These are phyloP conservation scores for Luzula sylvatica DNA, from an alignment of 176 grass and related monocot genomes.

Conservation along the genomic window DNA sequence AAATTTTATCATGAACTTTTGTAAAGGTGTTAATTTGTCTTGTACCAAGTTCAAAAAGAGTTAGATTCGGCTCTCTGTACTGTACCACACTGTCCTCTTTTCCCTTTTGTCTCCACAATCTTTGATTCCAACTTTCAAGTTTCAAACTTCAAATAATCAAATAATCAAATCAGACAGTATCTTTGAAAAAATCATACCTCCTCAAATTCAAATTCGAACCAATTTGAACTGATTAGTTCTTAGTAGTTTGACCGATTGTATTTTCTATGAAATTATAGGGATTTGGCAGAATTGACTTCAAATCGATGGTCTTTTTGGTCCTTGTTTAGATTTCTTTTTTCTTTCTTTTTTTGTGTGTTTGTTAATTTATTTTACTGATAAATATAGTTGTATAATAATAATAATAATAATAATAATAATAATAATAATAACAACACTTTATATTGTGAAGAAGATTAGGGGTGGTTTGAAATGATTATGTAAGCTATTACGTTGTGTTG, in stretches of 20 bases:
- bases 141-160: neutral
- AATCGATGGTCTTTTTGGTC: slow-evolving; percentile 47
- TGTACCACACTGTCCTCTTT: neutral
- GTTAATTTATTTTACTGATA: slow-evolving; percentile 29
- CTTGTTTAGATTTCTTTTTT: slow-evolving; percentile 32
- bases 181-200: neutral
- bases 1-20: neutral
- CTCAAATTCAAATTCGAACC: neutral
- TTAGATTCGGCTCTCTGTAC: slow-evolving; percentile 2
- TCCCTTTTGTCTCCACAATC: neutral
- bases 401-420: too few species aligned
- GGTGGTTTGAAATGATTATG: too few species aligned
- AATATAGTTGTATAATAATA: too few species aligned
- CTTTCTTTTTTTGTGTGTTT: slow-evolving; percentile 13
- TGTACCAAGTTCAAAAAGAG: slow-evolving; percentile 4
- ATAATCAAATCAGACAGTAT: too few species aligned
- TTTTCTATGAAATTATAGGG: slow-evolving; percentile 11
- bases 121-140: neutral
- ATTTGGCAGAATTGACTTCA: slow-evolving; percentile 21
- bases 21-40: slow-evolving; percentile 1
- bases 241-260: neutral
- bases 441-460: too few species aligned
- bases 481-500: too few species aligned
- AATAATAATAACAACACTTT: too few species aligned
- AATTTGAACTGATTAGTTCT: neutral